A percentile compares a stretch with the other conserved stretches of the same genome.
Evolutionary conservation across 1,139 yeast species (phyloP).

Genomic region (Debaryomyces psychrophilus): DNA sequence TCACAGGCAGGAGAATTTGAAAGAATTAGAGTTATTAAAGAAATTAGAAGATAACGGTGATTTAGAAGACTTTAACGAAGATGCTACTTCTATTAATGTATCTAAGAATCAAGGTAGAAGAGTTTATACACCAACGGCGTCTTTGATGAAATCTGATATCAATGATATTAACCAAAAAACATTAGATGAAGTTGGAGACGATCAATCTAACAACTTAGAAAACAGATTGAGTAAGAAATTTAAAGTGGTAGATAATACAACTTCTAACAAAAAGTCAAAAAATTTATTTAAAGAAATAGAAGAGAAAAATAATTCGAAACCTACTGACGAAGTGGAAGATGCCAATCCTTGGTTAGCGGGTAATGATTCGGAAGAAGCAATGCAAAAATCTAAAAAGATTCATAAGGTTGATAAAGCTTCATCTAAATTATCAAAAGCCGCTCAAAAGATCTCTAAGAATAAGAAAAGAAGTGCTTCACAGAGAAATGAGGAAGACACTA

Average conservation of each 20-base stretch:
- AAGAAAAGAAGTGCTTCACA: constrained; percentile 41
- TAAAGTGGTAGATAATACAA: constrained; percentile 17
- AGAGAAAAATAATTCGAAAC: constrained; percentile 6
- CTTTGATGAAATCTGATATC: constrained; percentile 45
- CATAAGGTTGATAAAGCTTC: constrained; percentile 60
- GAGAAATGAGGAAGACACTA: constrained; percentile 35
- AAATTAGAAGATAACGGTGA: constrained; percentile 48
- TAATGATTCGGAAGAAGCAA: constrained; percentile 27
- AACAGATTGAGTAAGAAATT: constrained; percentile 40
- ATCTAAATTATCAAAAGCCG: constrained; percentile 55
- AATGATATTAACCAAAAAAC: constrained; percentile 44
- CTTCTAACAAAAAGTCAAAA: constrained; percentile 3
- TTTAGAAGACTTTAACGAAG: constrained; percentile 38
- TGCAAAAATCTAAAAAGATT: constrained; percentile 56
- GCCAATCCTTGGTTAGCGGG: constrained; percentile 72
- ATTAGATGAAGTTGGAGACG: constrained; percentile 56
- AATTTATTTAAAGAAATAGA: constrained; percentile 13
- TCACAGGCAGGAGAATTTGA: constrained; percentile 56
- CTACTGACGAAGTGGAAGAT: constrained; percentile 21
- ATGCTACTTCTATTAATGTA: constrained; percentile 45
- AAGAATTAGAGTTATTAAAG: constrained; percentile 54
- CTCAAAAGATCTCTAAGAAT: constrained; percentile 54
- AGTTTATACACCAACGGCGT: constrained; percentile 73
- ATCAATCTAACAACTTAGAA: constrained; percentile 51
- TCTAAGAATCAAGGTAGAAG: constrained; percentile 77